These are phyloP conservation scores for Coniochaeta hoffmannii DNA, from an alignment of 2,329 filamentous ascomycete species.

Conservation along the genomic window DNA sequence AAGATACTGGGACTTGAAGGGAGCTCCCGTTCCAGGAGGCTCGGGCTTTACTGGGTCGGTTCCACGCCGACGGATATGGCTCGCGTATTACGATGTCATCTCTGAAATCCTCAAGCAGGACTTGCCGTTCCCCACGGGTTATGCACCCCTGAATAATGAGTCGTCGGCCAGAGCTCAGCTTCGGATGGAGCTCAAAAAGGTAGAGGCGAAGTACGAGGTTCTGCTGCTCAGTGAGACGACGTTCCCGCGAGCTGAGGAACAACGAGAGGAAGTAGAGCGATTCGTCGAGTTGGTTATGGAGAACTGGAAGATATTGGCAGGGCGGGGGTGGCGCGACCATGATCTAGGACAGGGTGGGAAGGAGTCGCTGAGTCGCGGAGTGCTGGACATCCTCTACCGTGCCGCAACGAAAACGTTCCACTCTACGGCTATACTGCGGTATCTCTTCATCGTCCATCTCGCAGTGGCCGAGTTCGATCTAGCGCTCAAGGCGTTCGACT, in stretches of 20 bases:
- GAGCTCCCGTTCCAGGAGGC: constrained; percentile 41
- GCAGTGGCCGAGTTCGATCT: constrained; percentile 87
- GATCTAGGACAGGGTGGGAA: constrained; percentile 79
- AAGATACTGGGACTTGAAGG: constrained; percentile 53
- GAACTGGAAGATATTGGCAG: constrained; percentile 81
- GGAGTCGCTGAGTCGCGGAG: constrained; percentile 62
- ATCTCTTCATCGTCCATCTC: constrained; percentile 82
- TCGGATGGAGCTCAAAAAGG: constrained; percentile 67
- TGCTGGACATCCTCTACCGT: constrained; percentile 83
- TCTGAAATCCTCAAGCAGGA: constrained; percentile 67
- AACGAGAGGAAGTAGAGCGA: constrained; percentile 69
- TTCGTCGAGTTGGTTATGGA: constrained; percentile 73
- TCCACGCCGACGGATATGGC: constrained; percentile 67
- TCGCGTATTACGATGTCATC: constrained; percentile 73
- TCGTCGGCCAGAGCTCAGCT: constrained; percentile 56
- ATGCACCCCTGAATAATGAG: constrained; percentile 35
- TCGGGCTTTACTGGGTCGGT: constrained; percentile 52
- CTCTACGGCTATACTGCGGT: constrained; percentile 78
- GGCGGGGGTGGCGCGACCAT: constrained; percentile 69
- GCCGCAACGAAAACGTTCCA: constrained; percentile 92
- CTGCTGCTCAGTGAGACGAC: constrained; percentile 69
- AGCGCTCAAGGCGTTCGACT: constrained; percentile 83
- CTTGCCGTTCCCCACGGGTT: constrained; percentile 49
- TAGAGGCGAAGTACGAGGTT: constrained; percentile 73
- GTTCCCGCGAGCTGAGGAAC: constrained; percentile 78